phyloP scores from a whole-genome alignment of 1,284 basidiomycete species.

The Rhodotorula sp. region DNA sequence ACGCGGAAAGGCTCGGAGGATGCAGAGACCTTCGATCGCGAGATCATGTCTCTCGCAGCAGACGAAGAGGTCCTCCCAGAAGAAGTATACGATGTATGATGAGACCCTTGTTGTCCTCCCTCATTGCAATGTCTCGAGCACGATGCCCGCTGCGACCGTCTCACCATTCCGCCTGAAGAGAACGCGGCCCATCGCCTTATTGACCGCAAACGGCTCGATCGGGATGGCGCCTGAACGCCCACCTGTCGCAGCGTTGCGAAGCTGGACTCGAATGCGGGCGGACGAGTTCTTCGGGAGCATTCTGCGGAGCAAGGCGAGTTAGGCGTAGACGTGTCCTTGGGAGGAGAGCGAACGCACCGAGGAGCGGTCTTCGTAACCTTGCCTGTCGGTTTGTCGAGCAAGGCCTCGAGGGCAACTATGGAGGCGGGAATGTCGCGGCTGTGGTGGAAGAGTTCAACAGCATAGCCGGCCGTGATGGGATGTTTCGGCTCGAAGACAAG shows the following conservation, averaged over 20 bases:
- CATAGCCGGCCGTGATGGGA: slow-evolving; percentile 82
- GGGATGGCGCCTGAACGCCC: slow-evolving; percentile 61
- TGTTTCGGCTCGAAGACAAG: slow-evolving; percentile 90
- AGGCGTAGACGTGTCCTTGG: background rate
- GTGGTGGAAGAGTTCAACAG: slow-evolving; percentile 92
- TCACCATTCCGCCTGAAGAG: slow-evolving; percentile 84
- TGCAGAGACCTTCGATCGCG: slow-evolving; percentile 52
- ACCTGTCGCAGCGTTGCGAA: slow-evolving; percentile 56
- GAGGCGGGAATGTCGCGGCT: slow-evolving; percentile 87
- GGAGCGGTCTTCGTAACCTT: slow-evolving; percentile 73
- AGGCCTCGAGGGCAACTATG: slow-evolving; percentile 72
- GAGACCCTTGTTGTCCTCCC: background rate
- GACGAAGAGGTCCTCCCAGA: background rate
- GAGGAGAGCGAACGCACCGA: slow-evolving; percentile 56
- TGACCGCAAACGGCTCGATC: slow-evolving; percentile 78
- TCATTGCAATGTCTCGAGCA: slow-evolving; percentile 22
- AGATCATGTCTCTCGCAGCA: background rate
- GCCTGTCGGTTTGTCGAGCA: slow-evolving; percentile 75
- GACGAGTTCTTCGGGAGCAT: slow-evolving; percentile 79
- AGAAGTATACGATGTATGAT: background rate
- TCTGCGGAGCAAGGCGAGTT: slow-evolving; percentile 50
- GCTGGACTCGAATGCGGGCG: slow-evolving; percentile 77
- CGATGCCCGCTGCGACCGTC: slow-evolving; percentile 62
- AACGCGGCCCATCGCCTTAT: slow-evolving; percentile 95
- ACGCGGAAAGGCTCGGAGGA: slow-evolving; percentile 66